Conservation (phyloP, 805 yeast species). For the Candida schatavii region DNA sequence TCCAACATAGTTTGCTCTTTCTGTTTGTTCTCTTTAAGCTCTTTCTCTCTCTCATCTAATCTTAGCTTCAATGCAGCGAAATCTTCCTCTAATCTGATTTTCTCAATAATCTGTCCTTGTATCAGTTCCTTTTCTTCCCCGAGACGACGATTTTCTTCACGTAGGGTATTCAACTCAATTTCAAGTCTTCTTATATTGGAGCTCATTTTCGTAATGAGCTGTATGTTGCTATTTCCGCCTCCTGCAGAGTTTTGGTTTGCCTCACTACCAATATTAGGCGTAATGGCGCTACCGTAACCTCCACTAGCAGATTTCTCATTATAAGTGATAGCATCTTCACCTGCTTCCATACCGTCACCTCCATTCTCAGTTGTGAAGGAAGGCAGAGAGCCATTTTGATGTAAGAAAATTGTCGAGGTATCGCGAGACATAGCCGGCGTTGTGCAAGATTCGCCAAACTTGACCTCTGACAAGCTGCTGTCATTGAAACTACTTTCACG, state of each 20-base stretch:
- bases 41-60: constrained; percentile 23
- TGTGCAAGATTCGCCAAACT: constrained; percentile 47
- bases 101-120: constrained; percentile 62
- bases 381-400: constrained; percentile 13
- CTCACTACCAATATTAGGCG: neutral
- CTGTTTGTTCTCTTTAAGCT: constrained; percentile 32
- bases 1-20: constrained; percentile 60
- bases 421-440: constrained; percentile 33
- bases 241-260: constrained; percentile 5
- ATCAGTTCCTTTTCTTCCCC: constrained; percentile 59
- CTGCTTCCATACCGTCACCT: constrained; percentile 7
- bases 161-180: constrained; percentile 64
- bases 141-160: constrained; percentile 58
- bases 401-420: constrained; percentile 5
- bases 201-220: constrained; percentile 71
- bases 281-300: neutral
- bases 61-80: constrained; percentile 24
- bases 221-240: constrained; percentile 40
- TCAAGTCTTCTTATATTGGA: constrained; percentile 76
- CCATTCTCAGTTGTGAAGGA: constrained; percentile 15
- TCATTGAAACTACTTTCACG: constrained; percentile 1
- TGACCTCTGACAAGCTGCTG: constrained; percentile 20
- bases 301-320: neutral
- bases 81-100: constrained; percentile 22
- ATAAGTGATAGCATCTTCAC: constrained; percentile 5